phyloP scores from a whole-genome alignment of 345 rosid species.

The Cardamine resedifolia region DNA sequence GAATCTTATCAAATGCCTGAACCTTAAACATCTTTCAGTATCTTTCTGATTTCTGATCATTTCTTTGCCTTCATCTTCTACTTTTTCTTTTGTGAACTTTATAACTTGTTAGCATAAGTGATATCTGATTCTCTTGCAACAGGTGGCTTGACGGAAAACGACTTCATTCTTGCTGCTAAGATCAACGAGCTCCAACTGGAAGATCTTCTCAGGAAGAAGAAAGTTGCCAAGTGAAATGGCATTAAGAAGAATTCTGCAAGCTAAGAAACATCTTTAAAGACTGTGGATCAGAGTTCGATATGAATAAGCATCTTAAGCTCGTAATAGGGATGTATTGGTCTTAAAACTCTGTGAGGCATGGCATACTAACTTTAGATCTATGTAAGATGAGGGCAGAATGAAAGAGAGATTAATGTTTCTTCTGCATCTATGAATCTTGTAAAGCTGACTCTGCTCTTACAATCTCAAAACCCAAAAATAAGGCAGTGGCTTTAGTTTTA shows the following conservation, averaged over 20 bases:
- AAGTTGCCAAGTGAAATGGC: constrained; percentile 26
- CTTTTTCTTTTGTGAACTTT: neutral
- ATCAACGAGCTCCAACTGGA: constrained; percentile 63
- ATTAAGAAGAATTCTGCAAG: neutral
- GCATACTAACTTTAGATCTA: neutral
- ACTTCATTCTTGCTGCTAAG: constrained; percentile 91
- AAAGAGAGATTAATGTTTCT: constrained; percentile 11
- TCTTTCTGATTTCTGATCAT: neutral
- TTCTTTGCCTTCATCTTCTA: neutral
- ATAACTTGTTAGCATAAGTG: neutral
- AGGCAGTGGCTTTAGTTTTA: neutral
- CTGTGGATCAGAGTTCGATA: neutral
- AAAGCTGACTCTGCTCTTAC: neutral
- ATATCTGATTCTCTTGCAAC: constrained; percentile 26
- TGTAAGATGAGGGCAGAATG: constrained; percentile 5
- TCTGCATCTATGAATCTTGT: constrained; percentile 1
- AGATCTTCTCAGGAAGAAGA: constrained; percentile 58
- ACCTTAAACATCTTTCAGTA: neutral
- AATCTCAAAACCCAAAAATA: constrained; percentile 1
- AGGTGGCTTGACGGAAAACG: constrained; percentile 89
- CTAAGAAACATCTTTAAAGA: neutral
- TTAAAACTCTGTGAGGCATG: constrained; percentile 3
- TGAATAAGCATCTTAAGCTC: constrained; percentile 1
- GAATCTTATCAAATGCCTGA: constrained; percentile 10
- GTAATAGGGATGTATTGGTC: neutral